phyloP scores from a whole-genome alignment of 805 yeast species.

The Nakazawaea laoshanensis region DNA sequence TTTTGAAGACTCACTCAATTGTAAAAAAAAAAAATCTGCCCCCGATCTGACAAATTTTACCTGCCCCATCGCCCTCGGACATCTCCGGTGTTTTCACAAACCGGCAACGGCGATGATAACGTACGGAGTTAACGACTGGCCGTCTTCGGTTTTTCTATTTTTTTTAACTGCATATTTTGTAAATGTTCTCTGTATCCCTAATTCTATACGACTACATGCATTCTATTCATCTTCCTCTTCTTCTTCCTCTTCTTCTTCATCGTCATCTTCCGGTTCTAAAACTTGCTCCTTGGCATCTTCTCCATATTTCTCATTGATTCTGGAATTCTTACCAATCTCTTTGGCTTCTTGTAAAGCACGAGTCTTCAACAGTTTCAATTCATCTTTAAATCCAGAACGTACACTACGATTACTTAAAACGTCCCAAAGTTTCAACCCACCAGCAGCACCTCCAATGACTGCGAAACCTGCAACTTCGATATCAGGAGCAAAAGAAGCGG shows the following conservation, averaged over 20 bases:
- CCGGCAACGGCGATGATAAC: too few relatives aligned
- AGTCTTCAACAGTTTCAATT: constrained; percentile 44
- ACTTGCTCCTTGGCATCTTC: constrained; percentile 43
- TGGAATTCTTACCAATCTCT: constrained; percentile 50
- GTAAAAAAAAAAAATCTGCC: too few relatives aligned
- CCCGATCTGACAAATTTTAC: too few relatives aligned
- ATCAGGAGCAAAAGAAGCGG: constrained; percentile 80
- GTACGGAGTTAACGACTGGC: too few relatives aligned
- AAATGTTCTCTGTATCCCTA: too few relatives aligned
- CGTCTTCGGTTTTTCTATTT: not conserved
- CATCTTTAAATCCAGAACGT: constrained; percentile 55
- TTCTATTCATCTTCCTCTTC: constrained; percentile 10
- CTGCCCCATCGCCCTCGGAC: too few relatives aligned
- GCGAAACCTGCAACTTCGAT: constrained; percentile 77
- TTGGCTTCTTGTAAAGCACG: constrained; percentile 52
- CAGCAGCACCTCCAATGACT: constrained; percentile 79
- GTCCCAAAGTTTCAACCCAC: constrained; percentile 90
- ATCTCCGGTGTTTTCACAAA: too few relatives aligned
- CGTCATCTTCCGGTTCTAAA: constrained; percentile 47
- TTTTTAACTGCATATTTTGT: not conserved
- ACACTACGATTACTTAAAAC: constrained; percentile 75
- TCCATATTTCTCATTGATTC: constrained; percentile 66
- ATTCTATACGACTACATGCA: too few relatives aligned
- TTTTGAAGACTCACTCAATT: too few relatives aligned
- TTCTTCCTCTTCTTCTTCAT: constrained; percentile 52